Base-by-base conservation (phyloP, 1,284 basidiomycete genomes). In the Malassezia sp. region DNA sequence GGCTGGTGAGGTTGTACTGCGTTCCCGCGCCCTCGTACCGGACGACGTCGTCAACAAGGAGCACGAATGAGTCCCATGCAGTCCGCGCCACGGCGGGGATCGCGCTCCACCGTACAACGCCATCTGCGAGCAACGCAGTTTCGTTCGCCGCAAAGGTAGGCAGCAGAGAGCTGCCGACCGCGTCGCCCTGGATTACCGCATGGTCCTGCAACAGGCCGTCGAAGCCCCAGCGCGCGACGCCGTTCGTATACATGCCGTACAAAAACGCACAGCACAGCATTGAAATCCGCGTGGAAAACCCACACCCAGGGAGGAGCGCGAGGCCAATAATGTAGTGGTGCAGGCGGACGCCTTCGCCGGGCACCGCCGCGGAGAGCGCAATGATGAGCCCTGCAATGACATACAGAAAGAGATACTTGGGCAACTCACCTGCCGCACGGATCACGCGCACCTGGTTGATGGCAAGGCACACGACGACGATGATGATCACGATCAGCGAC, bases 1-100 rank as follows among this genome's bases (percentile, higher is more conserved):
- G 38, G 15, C 49, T 38, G 5, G 43, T 29, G 2, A 67, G 40
- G 28, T 67, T 56, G 42, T 45, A 67, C 14, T 27, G 40, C 38
- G 82, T 73, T 5, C 75, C 78, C 2, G 72, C 62, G 4, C 85
- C 84, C 15, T 74, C 67, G 62, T 82, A 86, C 48, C 82, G 76
- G 62, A 86, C 78, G 0, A 90, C 85, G 58, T 89, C 87, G 63
- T 90, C 84, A 7, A 90, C 77, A 8, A 90, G 75, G 28, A 90
- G 75, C 0, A 79, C 73, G 60, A 85, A 87, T 1, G 81, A 81
- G 59, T 83, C 79, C 82, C 81, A 87, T 5, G 57, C 50, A 41
- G 61, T 40, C 2, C 21, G 24, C 21, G 68, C 56, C 9, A 73
- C 67, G 0, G 76, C 70, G 0, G 72, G 67, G n/a, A 84, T 74